These are phyloP conservation scores for Solanum ossicruentum DNA, from an alignment of 257 asterid species.

Conservation along the genomic window DNA sequence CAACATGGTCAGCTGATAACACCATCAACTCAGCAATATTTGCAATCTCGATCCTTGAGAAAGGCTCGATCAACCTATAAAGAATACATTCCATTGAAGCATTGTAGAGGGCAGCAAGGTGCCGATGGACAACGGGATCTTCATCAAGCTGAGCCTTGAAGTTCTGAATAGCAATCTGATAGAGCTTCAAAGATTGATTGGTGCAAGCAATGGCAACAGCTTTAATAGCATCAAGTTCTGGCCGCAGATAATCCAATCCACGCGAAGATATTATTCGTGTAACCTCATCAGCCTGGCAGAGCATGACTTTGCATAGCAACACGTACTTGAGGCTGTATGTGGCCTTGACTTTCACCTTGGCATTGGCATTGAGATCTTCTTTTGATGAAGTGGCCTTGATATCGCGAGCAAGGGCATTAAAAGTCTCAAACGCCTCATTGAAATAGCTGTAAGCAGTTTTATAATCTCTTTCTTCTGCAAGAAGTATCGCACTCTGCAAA, in stretches of 20 bases:
- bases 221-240: slow-evolving; percentile 34
- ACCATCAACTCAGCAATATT: slow-evolving; percentile 29
- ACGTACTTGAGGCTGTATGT: slow-evolving; percentile 28
- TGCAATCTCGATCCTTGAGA: slow-evolving; percentile 18
- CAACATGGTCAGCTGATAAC: slow-evolving; percentile 22
- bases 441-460: slow-evolving; percentile 30
- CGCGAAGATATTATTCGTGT: slow-evolving; percentile 21
- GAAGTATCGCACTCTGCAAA: slow-evolving; percentile 37
- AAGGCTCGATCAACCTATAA: slow-evolving; percentile 29
- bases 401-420: slow-evolving; percentile 15
- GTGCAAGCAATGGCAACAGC: slow-evolving; percentile 29
- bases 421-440: slow-evolving; percentile 30
- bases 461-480: slow-evolving; percentile 30
- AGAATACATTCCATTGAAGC: slow-evolving; percentile 26
- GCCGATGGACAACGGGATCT: slow-evolving; percentile 30
- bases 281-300: slow-evolving; percentile 27
- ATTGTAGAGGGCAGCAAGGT: slow-evolving; percentile 26
- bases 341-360: slow-evolving; percentile 11
- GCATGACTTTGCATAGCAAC: slow-evolving; percentile 34
- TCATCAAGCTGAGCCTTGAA: slow-evolving; percentile 22
- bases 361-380: not conserved
- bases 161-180: slow-evolving; percentile 19
- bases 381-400: not conserved
- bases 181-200: slow-evolving; percentile 23
- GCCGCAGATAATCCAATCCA: slow-evolving; percentile 30